Evolutionary conservation across 1,284 basidiomycete genomes (phyloP).

Genomic region (Trametes pubescens): DNA sequence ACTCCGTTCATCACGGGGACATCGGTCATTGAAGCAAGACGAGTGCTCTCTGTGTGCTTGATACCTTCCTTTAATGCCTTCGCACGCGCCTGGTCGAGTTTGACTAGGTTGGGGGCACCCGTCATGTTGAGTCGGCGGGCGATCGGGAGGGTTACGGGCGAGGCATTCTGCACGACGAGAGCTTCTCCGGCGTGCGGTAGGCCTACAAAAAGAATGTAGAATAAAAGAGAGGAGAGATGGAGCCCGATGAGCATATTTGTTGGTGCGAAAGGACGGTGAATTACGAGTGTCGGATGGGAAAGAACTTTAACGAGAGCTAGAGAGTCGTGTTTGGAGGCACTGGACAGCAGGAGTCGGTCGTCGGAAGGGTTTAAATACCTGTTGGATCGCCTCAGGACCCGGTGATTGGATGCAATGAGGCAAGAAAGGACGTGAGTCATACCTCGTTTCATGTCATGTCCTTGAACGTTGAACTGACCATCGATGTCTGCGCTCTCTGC

Average conservation of each 20-base stretch:
- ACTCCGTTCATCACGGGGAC: constrained; percentile 32
- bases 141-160: constrained; percentile 33
- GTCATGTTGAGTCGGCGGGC: constrained; percentile 35
- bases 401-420: too few relatives aligned
- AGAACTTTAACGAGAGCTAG: too few relatives aligned
- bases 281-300: too few relatives aligned
- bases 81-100: constrained; percentile 36
- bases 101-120: constrained; percentile 28
- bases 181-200: constrained; percentile 3
- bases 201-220: constrained; percentile 4
- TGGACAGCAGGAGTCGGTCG: too few relatives aligned
- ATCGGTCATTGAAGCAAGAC: not conserved
- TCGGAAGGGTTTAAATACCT: too few relatives aligned
- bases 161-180: constrained; percentile 21
- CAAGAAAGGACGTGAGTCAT: too few relatives aligned
- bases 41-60: not conserved
- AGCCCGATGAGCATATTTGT: constrained; percentile 14
- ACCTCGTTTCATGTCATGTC: too few relatives aligned
- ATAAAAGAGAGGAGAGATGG: constrained; percentile 7
- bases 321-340: too few relatives aligned
- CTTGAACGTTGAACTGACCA: too few relatives aligned
- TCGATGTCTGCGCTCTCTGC: too few relatives aligned
- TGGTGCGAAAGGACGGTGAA: too few relatives aligned
- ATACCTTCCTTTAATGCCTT: constrained; percentile 25
- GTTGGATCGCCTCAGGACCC: too few relatives aligned